These are phyloP conservation scores for Cucumis hystrix DNA, from an alignment of 306 rosid species.

Conservation along the genomic window DNA sequence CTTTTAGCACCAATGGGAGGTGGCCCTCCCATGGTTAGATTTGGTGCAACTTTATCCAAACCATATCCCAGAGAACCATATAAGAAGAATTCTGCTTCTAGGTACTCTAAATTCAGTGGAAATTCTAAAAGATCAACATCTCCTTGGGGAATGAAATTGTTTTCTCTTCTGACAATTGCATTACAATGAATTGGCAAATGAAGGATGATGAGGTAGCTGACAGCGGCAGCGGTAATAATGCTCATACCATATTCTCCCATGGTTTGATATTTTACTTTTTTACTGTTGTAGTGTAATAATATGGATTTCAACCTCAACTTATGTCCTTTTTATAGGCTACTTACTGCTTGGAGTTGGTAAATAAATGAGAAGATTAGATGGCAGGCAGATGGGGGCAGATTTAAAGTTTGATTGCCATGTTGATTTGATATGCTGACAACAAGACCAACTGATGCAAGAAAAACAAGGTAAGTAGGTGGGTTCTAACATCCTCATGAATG, in stretches of 20 bases:
- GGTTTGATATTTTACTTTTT: background rate
- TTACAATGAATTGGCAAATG: slow-evolving; percentile 8
- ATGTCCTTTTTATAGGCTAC: background rate
- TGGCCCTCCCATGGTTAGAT: slow-evolving; percentile 38
- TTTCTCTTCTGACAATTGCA: background rate
- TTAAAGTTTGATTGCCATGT: background rate
- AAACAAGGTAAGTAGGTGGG: background rate
- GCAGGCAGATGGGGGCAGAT: background rate
- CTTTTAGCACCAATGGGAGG: slow-evolving; percentile 40
- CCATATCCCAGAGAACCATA: slow-evolving; percentile 46
- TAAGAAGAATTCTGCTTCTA: slow-evolving; percentile 64
- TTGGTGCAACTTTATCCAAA: slow-evolving; percentile 35
- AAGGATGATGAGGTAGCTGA: slow-evolving; percentile 15
- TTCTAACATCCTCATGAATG: background rate
- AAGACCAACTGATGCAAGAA: background rate
- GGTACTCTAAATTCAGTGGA: slow-evolving; percentile 51
- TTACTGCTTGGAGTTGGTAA: background rate
- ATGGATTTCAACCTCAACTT: background rate
- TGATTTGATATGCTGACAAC: background rate
- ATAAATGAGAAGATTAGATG: background rate
- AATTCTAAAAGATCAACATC: slow-evolving; percentile 41
- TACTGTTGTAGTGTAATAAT: background rate
- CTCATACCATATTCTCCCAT: slow-evolving; percentile 2
- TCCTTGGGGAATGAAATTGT: background rate
- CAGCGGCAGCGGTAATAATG: background rate